These are phyloP conservation scores for Guillardia theta DNA, from an alignment of 78 protist genomes.

Conservation along the genomic window DNA sequence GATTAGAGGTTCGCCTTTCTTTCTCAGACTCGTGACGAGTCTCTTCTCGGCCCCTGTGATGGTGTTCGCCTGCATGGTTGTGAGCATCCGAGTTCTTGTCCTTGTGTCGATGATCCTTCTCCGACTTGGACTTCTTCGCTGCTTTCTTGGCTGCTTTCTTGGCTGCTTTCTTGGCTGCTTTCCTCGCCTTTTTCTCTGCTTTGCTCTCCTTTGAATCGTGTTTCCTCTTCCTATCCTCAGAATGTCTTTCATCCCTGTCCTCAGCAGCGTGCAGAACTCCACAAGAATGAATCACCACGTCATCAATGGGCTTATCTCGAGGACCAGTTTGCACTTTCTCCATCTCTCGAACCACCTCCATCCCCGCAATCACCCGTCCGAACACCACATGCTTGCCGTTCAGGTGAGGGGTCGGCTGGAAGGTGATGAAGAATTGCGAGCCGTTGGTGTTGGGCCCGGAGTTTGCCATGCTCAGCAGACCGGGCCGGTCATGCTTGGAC, in stretches of 20 bases:
- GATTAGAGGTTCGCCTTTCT: too few species aligned
- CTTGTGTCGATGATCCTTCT: too few species aligned
- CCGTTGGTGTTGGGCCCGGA: slow-evolving; percentile 55
- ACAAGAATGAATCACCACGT: not conserved
- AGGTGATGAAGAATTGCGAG: slow-evolving; percentile 46
- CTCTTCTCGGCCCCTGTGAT: too few species aligned
- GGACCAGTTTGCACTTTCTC: not conserved
- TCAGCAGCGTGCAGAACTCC: not conserved
- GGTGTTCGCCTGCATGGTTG: too few species aligned
- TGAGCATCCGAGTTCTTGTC: too few species aligned
- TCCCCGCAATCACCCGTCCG: not conserved
- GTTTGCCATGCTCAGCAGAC: slow-evolving; percentile 74
- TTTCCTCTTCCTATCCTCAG: not conserved
- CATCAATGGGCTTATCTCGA: not conserved
- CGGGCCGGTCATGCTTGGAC: not conserved
- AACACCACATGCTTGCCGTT: slow-evolving; percentile 37
- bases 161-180: not conserved
- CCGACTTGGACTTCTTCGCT: too few species aligned
- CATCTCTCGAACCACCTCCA: not conserved
- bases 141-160: too few species aligned
- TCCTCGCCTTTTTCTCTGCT: not conserved
- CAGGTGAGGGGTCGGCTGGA: slow-evolving; percentile 34
- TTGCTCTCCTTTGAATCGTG: not conserved
- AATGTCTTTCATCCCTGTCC: not conserved
- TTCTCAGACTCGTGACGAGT: too few species aligned